Conservation (phyloP, 31 red algal species). For the Asparagopsis taxiformis region DNA sequence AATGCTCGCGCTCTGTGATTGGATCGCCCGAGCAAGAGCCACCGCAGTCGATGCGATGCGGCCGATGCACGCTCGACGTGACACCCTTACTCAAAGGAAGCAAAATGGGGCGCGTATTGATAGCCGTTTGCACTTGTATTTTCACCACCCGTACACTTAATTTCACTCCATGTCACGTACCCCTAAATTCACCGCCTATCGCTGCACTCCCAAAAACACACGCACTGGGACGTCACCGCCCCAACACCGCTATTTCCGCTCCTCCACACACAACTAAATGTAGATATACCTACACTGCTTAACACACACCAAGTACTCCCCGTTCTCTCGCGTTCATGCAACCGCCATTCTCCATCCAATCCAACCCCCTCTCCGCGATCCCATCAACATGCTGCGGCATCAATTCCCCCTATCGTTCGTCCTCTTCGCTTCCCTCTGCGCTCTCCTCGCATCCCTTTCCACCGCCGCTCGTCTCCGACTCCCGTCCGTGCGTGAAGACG, state of each 20-base stretch:
- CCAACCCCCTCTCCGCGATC: not conserved
- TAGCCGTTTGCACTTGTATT: no score
- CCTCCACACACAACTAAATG: not conserved
- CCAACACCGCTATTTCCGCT: not conserved
- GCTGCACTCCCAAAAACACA: constrained; percentile 1
- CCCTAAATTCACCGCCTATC: not conserved
- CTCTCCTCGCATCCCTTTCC: constrained; percentile 5
- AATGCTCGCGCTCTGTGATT: no score
- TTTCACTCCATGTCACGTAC: not conserved
- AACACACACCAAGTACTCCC: not conserved
- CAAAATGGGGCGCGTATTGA: no score
- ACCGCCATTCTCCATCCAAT: not conserved
- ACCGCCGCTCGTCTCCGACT: not conserved
- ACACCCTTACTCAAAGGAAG: no score
- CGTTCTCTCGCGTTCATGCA: not conserved
- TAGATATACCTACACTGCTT: not conserved
- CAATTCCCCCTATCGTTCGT: not conserved
- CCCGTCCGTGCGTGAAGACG: constrained; percentile 8
- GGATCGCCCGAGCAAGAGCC: no score
- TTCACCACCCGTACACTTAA: no score
- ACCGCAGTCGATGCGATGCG: no score
- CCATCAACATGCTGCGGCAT: not conserved
- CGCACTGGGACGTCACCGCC: not conserved
- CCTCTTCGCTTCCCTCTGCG: not conserved
- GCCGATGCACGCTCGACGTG: no score